phyloP scores from a whole-genome alignment of 2,329 filamentous ascomycete genomes.

The Penicillium thymicola region DNA sequence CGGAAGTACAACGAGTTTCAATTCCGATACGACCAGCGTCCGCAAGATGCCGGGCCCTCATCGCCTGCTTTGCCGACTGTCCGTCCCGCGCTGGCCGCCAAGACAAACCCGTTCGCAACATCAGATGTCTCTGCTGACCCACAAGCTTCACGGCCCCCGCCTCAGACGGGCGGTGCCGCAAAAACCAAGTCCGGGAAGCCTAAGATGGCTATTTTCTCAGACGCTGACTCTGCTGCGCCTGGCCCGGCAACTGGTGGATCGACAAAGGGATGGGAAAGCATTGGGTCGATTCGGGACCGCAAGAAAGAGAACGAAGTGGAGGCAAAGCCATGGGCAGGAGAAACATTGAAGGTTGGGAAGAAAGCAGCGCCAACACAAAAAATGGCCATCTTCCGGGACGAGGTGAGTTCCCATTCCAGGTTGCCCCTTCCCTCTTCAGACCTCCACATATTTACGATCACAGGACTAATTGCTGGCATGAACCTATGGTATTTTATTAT shows the following conservation, averaged over 20 bases:
- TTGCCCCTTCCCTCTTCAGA: conserved; percentile 38
- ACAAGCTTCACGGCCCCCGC: conserved; percentile 59
- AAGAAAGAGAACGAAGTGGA: conserved; percentile 92
- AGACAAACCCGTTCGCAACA: conserved; percentile 73
- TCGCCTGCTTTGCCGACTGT: conserved; percentile 84
- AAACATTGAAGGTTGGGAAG: conserved; percentile 82
- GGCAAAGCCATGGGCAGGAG: conserved; percentile 85
- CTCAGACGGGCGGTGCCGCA: conserved; percentile 46
- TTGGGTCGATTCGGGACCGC: conserved; percentile 78
- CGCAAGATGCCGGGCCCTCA: conserved; percentile 64
- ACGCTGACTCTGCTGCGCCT: conserved; percentile 60
- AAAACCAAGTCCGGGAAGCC: conserved; percentile 66
- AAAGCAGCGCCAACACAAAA: conserved; percentile 74
- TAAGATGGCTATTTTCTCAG: conserved; percentile 90
- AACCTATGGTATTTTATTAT: conserved; percentile 42
- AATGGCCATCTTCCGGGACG: conserved; percentile 90
- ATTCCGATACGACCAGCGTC: conserved; percentile 66
- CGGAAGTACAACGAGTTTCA: conserved; percentile 94
- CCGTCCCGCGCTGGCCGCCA: conserved; percentile 78
- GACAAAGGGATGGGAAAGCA: conserved; percentile 83
- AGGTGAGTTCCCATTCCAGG: conserved; percentile 65
- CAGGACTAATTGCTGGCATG: conserved; percentile 84
- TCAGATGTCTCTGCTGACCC: conserved; percentile 57
- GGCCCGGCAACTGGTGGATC: conserved; percentile 53
- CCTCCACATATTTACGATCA: conserved; percentile 75